A percentile compares a stretch with the other conserved stretches of the same genome.
Conservation (phyloP, 139 green algal species). For the Chlamydomonas sp. region DNA sequence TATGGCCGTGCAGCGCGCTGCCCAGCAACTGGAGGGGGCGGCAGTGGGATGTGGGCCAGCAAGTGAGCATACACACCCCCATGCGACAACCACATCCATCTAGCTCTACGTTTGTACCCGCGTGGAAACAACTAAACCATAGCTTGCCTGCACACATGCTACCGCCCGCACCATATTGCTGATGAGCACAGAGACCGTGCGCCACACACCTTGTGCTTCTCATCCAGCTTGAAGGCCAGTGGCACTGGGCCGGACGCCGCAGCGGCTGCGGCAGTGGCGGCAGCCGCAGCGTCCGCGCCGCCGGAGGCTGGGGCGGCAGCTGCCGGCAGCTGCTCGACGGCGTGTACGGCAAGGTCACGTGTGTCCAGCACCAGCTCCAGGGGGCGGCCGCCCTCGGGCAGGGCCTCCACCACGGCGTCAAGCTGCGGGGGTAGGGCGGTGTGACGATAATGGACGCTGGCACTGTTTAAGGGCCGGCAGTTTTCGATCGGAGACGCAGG, state of each 20-base stretch:
- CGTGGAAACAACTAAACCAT: background rate
- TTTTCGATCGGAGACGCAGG: no score
- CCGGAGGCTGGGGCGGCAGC: background rate
- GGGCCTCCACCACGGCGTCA: slow-evolving; percentile 30
- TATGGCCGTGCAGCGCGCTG: background rate
- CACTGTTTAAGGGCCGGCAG: no score
- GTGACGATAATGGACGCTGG: background rate
- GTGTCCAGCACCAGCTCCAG: slow-evolving; percentile 73
- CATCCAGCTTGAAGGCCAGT: slow-evolving; percentile 33
- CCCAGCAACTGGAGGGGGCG: background rate
- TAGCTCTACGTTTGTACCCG: background rate
- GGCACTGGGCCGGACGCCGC: no score
- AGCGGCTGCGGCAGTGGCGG: background rate
- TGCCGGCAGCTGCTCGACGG: slow-evolving; percentile 24
- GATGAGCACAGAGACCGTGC: background rate
- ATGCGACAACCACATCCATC: background rate
- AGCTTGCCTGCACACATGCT: background rate
- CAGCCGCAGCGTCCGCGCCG: background rate
- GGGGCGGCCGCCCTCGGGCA: slow-evolving; percentile 6
- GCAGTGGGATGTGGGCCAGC: background rate
- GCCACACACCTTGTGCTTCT: slow-evolving; percentile 40
- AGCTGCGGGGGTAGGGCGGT: slow-evolving; percentile 18
- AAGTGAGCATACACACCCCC: background rate
- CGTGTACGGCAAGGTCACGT: slow-evolving; percentile 55
- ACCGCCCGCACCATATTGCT: background rate